Base-by-base conservation (phyloP, 495 filamentous ascomycete genomes). In the Hypoxylon intermedium region DNA sequence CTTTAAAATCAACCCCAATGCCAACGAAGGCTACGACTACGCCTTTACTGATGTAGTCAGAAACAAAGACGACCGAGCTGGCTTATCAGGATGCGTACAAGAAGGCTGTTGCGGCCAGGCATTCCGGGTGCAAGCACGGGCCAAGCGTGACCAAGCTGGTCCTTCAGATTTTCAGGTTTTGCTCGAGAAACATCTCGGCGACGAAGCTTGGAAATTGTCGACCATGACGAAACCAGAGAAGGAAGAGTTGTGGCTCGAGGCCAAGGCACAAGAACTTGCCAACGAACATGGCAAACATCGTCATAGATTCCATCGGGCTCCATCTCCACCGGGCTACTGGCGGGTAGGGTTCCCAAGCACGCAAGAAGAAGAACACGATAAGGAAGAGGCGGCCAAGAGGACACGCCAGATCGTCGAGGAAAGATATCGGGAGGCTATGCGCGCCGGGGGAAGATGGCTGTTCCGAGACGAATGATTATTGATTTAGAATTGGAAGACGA, bases 291-390 rank as follows among this genome's bases (percentile, higher is more conserved):
- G 93, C 5, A 89, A 76, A 69, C 94, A 97, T 74, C 78, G 87
- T 33, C 85, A 95, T 58, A 80, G 84, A 24, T 92, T 88, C 69
- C 83, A 84, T 53, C 82, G 92, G 21, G 73, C 80, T 19, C 75
- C 73, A 26, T 89, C 88, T 9, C 93, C 94, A 2, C 89, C 90
- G 12, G 92, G 92, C 1, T 97, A 89, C 67, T 98, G 94, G 94
- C 81, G 91, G 58, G 81, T 86, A 20, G 93, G 93, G 53, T 92
- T 97, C 74, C 93, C 93, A 9, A 82, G 71, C 36, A 97, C 93
- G 5, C 93, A 96, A 69, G 90, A 96, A 70, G 67, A 85, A 9
- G 77, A 79, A 65, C 69, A 77, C 52, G 84, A 91, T 58, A 83
- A 81, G 42, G 77, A 81, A 67, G 84, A 85, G 65, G 89, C 87